phyloP scores from a whole-genome alignment of 345 rosid species.

The Ceriops decandra region DNA sequence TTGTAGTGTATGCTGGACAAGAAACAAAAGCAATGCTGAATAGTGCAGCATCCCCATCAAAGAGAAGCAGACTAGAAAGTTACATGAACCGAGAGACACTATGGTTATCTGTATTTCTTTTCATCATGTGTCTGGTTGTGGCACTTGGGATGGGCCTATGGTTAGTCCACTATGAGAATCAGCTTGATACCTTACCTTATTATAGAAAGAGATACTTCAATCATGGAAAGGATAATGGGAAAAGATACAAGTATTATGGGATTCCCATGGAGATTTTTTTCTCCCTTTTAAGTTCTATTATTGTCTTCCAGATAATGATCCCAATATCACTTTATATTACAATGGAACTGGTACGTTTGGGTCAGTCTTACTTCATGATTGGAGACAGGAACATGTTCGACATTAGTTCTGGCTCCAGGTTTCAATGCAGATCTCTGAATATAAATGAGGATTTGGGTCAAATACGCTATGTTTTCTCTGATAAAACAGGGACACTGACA shows the following conservation, averaged over 20 bases:
- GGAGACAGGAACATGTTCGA: constrained; percentile 65
- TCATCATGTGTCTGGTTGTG: constrained; percentile 63
- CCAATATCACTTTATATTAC: constrained; percentile 80
- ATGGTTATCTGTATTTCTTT: constrained; percentile 62
- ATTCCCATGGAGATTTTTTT: constrained; percentile 73
- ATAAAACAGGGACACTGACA: constrained; percentile 79
- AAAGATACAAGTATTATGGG: constrained; percentile 62
- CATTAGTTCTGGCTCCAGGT: constrained; percentile 50
- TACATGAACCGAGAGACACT: constrained; percentile 79
- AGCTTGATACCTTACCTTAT: constrained; percentile 64
- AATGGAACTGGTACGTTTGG: constrained; percentile 79
- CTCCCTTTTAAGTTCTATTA: constrained; percentile 71
- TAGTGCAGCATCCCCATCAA: constrained; percentile 70
- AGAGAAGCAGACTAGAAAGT: constrained; percentile 67
- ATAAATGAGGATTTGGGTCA: constrained; percentile 85
- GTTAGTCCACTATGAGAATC: constrained; percentile 43
- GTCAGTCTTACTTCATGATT: constrained; percentile 75
- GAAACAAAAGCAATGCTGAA: constrained; percentile 85
- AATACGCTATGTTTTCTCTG: constrained; percentile 66
- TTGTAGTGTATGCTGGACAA: constrained; percentile 74
- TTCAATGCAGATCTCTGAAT: constrained; percentile 73
- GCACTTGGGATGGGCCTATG: constrained; percentile 64
- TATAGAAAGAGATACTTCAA: constrained; percentile 57
- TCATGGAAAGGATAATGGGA: constrained; percentile 42
- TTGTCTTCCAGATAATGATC: constrained; percentile 81